Conservation (phyloP, 176 grass and related monocot genomes). For the Puya raimondii region DNA sequence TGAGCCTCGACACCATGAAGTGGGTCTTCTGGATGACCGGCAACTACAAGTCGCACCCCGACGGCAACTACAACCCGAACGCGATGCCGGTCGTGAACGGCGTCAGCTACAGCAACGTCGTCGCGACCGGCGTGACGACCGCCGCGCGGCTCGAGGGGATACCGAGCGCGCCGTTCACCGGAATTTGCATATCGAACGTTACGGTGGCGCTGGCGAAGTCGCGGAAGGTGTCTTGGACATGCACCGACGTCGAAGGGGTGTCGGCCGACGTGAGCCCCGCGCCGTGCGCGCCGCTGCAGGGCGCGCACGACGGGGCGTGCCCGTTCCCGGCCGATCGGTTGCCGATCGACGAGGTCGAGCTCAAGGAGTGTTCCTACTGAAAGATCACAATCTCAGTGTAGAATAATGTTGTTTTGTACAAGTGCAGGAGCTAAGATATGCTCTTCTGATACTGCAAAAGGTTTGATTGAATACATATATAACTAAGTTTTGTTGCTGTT, state of each 20-base stretch:
- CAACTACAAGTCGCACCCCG: conserved; percentile 75
- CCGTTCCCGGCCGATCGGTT: conserved; percentile 54
- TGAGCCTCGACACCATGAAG: conserved; percentile 62
- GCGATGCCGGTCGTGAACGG: conserved; percentile 60
- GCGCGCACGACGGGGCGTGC: conserved; percentile 27
- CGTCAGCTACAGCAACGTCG: conserved; percentile 88
- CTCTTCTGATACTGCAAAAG: no score
- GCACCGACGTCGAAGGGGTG: conserved; percentile 61
- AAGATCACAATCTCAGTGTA: neutral
- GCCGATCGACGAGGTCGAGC: conserved; percentile 35
- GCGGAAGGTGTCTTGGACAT: conserved; percentile 59
- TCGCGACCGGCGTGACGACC: conserved; percentile 45
- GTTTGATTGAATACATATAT: no score
- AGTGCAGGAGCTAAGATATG: no score
- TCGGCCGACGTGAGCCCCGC: conserved; percentile 41
- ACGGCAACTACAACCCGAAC: conserved; percentile 47
- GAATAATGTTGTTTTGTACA: neutral
- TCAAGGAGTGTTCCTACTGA: conserved; percentile 49
- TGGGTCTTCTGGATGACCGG: conserved; percentile 95
- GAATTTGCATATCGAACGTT: conserved; percentile 78
- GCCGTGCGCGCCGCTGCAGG: conserved; percentile 44
- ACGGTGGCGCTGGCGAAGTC: conserved; percentile 42
- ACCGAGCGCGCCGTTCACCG: conserved; percentile 40
- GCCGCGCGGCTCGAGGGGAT: conserved; percentile 74
- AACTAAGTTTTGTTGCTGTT: no score